A percentile compares a stretch with the other conserved stretches of the same genome.
These are phyloP conservation scores for Drechslerella dactyloides DNA, from an alignment of 2,329 filamentous ascomycete genomes.

Conservation along the genomic window DNA sequence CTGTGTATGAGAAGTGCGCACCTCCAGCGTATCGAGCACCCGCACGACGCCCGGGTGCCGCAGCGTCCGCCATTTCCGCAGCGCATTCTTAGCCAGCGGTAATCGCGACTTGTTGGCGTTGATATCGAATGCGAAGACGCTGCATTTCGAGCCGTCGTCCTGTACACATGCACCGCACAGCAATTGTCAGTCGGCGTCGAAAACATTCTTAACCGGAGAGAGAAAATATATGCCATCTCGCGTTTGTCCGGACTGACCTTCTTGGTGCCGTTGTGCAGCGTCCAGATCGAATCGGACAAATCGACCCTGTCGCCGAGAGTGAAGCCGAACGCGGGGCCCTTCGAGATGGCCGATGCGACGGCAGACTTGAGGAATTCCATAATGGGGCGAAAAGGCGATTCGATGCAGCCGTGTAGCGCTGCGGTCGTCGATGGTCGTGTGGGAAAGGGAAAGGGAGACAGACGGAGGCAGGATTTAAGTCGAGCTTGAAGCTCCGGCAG, in stretches of 20 bases:
- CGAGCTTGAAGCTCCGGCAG: background rate
- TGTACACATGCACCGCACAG: constrained; percentile 58
- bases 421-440: background rate
- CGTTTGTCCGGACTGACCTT: constrained; percentile 66
- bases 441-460: background rate
- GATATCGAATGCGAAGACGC: constrained; percentile 95
- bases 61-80: constrained; percentile 90
- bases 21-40: constrained; percentile 92
- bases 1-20: constrained; percentile 58
- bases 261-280: constrained; percentile 91
- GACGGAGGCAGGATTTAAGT: background rate
- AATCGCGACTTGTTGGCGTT: constrained; percentile 75
- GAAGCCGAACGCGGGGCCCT: constrained; percentile 91
- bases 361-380: constrained; percentile 99
- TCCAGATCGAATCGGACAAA: constrained; percentile 92
- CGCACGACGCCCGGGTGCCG: constrained; percentile 94
- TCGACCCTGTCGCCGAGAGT: constrained; percentile 91
- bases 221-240: constrained; percentile 9
- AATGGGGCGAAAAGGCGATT: constrained; percentile 25
- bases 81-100: constrained; percentile 87
- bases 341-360: constrained; percentile 93
- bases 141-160: constrained; percentile 94
- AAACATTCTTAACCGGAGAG: background rate
- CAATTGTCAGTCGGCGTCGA: constrained; percentile 33
- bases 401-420: background rate